A percentile compares a stretch with the other conserved stretches of the same genome.
phyloP scores from a whole-genome alignment of 257 asterid genomes.

The Galeopsis tetrahit region DNA sequence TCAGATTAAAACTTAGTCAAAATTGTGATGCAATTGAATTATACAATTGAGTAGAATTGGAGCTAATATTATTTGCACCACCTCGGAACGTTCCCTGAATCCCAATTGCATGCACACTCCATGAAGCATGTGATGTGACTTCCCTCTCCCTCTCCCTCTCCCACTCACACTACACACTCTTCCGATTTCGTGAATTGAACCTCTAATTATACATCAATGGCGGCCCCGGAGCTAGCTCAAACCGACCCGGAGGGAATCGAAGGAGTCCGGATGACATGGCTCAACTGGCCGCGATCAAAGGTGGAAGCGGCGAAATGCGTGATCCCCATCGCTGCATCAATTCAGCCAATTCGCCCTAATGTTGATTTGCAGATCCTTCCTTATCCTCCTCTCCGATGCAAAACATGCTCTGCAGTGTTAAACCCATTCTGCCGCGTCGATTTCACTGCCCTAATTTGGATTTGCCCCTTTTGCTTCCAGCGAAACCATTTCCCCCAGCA shows the following conservation, averaged over 20 bases:
- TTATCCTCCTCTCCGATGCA: constrained; percentile 83
- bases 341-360: constrained; percentile 88
- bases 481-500: constrained; percentile 85
- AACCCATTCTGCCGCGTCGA: constrained; percentile 85
- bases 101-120: constrained; percentile 14
- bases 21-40: too few relatives aligned
- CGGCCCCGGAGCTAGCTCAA: constrained; percentile 81
- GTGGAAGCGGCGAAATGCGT: constrained; percentile 96
- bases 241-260: constrained; percentile 91
- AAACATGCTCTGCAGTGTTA: constrained; percentile 75
- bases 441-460: constrained; percentile 84
- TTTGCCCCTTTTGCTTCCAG: constrained; percentile 94
- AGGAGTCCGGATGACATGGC: constrained; percentile 99
- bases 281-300: constrained; percentile 87
- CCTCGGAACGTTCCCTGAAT: background rate
- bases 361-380: constrained; percentile 71
- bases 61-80: background rate
- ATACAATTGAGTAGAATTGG: too few relatives aligned
- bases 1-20: too few relatives aligned
- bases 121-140: background rate
- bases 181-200: background rate
- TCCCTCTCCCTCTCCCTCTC: background rate
- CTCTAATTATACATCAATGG: constrained; percentile 41
- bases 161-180: background rate
- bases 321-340: constrained; percentile 91